Base-by-base conservation (phyloP, 768 basidiomycete species). In the Jaapia argillacea region DNA sequence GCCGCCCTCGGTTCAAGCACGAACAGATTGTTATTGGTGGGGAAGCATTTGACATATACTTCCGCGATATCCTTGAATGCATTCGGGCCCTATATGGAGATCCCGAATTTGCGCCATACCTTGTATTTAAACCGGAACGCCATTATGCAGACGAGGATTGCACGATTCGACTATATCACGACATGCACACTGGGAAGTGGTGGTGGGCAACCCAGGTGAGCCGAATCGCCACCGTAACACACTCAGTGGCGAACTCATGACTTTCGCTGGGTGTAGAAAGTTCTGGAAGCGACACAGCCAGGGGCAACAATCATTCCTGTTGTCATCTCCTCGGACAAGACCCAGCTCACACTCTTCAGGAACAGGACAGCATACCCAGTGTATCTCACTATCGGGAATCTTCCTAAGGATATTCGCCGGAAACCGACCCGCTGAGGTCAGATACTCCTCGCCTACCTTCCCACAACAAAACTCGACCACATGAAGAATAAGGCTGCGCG, bases 301-400 rank as follows among this genome's bases (percentile, higher is more conserved):
- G 55, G 57, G 4, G 55, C 57, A 0, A 57, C 58, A 1, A 27
- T 63, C 13, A 43, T 52, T 0, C 61, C 59, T 0, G 42, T 62
- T 4, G 58, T 64, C 23, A 41, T 63, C 6, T 37, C 58, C 4
- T 51, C 59, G 1, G 61, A 64, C 45, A 61, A 61, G 43, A 63
- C 62, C 0, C 48, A 53, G 18, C 50, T 61, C 43, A 37, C 59
- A 47, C 14, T 51, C 20, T 40, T 57, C 51, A 56, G 61, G 0
- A 48, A 58, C 42, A 60, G 59, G 39, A n/a, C 38, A 0, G 61
- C 60, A 14, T 64, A 56, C 45, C 62, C 61, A 0, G 57, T 64
- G 0, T 63, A 64, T 35, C 37, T 64, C 5, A 57, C 51, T 6
- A 52, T 64, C 31, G 62, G 62, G 0, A 64, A 63, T 44, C 51